Evolutionary conservation across 805 yeast species (phyloP).

Genomic region (Yamadazyma tumulicola): DNA sequence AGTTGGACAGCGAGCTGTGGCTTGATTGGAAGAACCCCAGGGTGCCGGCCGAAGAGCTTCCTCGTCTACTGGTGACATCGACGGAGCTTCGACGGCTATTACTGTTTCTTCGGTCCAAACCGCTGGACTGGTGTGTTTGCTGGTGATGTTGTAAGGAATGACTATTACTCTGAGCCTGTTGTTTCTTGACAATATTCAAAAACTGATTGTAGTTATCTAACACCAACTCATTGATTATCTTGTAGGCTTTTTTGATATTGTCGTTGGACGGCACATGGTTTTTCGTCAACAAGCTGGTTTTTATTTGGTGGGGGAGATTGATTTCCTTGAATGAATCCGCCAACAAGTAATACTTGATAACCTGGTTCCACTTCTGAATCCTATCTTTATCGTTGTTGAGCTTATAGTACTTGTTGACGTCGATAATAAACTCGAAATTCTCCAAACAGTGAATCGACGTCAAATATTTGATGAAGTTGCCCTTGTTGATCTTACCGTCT

Average conservation of each 20-base stretch:
- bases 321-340: conserved; percentile 30
- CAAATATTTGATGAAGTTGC: conserved; percentile 24
- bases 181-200: conserved; percentile 10
- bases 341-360: conserved; percentile 24
- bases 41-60: conserved; percentile 1
- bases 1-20: neutral
- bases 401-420: conserved; percentile 11
- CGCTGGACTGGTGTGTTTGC: neutral
- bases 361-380: conserved; percentile 21
- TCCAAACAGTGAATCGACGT: conserved; percentile 32
- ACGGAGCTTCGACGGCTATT: conserved; percentile 3
- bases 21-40: neutral
- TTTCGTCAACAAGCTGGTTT: conserved; percentile 16
- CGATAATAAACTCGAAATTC: conserved; percentile 30
- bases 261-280: conserved; percentile 18
- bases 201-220: conserved; percentile 33
- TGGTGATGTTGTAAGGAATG: neutral
- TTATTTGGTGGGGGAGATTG: conserved; percentile 27
- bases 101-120: neutral
- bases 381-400: conserved; percentile 8
- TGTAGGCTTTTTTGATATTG: conserved; percentile 14
- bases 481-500: conserved; percentile 5
- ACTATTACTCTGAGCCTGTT: conserved; percentile 3
- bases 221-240: conserved; percentile 26
- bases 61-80: conserved; percentile 5